Percentiles rank a stretch among this genome's conserved stretches.
Evolutionary conservation across 2,329 filamentous ascomycete genomes (phyloP).

Genomic region (Apiospora kogelbergensis): DNA sequence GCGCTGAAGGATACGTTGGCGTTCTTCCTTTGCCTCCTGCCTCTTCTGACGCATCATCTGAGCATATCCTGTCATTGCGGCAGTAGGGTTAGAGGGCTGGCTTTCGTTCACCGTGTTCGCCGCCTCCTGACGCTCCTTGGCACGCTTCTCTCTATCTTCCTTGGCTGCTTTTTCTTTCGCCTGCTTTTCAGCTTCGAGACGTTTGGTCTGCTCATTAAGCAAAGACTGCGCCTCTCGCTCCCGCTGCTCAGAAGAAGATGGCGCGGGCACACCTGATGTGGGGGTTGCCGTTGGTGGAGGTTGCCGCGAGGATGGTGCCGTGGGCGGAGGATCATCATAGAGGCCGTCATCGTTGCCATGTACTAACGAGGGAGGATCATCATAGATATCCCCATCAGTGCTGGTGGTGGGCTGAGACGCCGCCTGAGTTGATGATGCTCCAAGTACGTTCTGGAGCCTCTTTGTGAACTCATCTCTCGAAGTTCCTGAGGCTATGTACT

Average conservation of each 20-base stretch:
- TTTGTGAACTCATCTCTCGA: constrained; percentile 65
- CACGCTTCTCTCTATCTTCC: constrained; percentile 44
- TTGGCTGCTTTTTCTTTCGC: constrained; percentile 51
- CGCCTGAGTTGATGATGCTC: constrained; percentile 12
- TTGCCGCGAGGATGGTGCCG: not conserved
- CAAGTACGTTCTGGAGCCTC: constrained; percentile 48
- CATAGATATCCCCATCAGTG: constrained; percentile 10
- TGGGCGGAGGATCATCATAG: constrained; percentile 3
- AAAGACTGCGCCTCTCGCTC: constrained; percentile 32
- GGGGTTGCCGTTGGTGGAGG: not conserved
- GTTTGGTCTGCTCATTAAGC: constrained; percentile 52
- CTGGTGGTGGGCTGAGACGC: not conserved
- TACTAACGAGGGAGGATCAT: not conserved
- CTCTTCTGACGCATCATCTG: constrained; percentile 62
- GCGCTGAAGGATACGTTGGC: constrained; percentile 68
- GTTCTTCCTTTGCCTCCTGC: constrained; percentile 65
- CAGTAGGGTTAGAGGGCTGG: constrained; percentile 26
- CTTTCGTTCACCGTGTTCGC: constrained; percentile 35
- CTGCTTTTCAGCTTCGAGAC: constrained; percentile 44
- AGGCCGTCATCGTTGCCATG: constrained; percentile 11
- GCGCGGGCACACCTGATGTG: not conserved
- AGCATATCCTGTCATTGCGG: constrained; percentile 46
- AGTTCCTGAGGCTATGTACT: constrained; percentile 69
- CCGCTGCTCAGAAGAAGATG: constrained; percentile 1
- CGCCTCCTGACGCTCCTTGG: constrained; percentile 35